phyloP scores from a whole-genome alignment of 345 rosid species.

The Carallia pectinifolia region DNA sequence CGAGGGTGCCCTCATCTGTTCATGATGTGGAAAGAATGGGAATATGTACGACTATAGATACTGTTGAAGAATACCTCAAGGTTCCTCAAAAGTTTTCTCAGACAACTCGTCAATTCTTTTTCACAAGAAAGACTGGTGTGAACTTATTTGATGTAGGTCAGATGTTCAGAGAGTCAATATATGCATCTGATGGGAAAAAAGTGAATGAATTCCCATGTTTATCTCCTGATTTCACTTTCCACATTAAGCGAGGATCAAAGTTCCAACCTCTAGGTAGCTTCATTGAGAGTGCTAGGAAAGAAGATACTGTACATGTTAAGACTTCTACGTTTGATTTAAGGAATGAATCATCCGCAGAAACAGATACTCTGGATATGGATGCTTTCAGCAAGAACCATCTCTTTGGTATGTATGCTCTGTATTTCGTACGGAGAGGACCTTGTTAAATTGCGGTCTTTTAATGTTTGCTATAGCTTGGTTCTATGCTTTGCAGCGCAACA shows the following conservation, averaged over 20 bases:
- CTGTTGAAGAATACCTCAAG: constrained; percentile 32
- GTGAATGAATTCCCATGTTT: constrained; percentile 43
- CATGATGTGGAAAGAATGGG: constrained; percentile 47
- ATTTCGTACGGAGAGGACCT: neutral
- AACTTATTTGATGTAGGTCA: constrained; percentile 41
- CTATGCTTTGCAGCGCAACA: neutral
- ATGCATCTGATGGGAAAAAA: constrained; percentile 41
- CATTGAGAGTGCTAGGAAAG: constrained; percentile 42
- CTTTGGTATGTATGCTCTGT: constrained; percentile 39
- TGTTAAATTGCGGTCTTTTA: neutral
- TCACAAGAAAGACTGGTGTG: constrained; percentile 37
- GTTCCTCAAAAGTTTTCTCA: constrained; percentile 36
- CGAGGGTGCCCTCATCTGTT: constrained; percentile 23
- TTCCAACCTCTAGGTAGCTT: constrained; percentile 60
- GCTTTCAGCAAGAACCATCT: constrained; percentile 30
- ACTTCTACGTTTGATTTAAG: constrained; percentile 26
- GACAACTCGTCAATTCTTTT: constrained; percentile 35
- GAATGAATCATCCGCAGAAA: constrained; percentile 70
- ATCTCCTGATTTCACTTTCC: constrained; percentile 41
- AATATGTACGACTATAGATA: constrained; percentile 43
- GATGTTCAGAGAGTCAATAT: constrained; percentile 36
- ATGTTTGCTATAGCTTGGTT: neutral
- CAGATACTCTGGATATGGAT: constrained; percentile 72
- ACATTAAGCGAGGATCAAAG: constrained; percentile 44
- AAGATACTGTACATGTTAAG: constrained; percentile 24